Base-by-base conservation (phyloP, 805 yeast genomes). In the Kazachstania bromeliacearum region DNA sequence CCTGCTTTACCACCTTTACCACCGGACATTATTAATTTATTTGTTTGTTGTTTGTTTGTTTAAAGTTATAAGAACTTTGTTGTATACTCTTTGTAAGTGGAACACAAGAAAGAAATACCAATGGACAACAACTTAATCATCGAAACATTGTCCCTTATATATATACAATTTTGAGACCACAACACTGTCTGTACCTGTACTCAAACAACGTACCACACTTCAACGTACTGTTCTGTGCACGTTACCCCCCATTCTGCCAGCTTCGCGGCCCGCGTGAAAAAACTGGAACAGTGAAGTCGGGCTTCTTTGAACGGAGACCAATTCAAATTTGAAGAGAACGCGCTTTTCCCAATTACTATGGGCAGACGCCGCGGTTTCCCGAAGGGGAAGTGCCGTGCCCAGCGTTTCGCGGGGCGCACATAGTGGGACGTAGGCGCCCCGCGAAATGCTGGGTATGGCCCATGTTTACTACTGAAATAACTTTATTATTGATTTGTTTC, bases 1-100 rank as follows among this genome's bases (percentile, higher is more conserved):
- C 95, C 94, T 63, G 96, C 95, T 73, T 88, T 88, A 63, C 92
- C 92, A 75, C 80, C 73, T 67, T 68, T 68, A 60, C 73, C 73
- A 59, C 71, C 71, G 59, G 89, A 80, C 92, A 82, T 82, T 67
- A 34, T 50, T 19, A 33, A 32, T 32, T 21, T 69, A 42, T 29
- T 42, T 40, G 29, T 41, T 20, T 47, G 28, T 41, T 39, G 17
- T 29, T 17, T 29, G 33, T 29, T 29, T 29, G 23, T n/a, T 19
- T 32, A 31, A n/a, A n/a, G n/a, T n/a, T n/a, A n/a, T n/a, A n/a
- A n/a, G n/a, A n/a, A n/a, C n/a, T n/a, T n/a, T n/a, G n/a, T n/a
- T n/a, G n/a, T n/a, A n/a, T n/a, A n/a, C n/a, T n/a, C n/a, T n/a
- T n/a, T n/a, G n/a, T n/a, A n/a, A n/a, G n/a, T n/a, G n/a, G n/a